phyloP scores from a whole-genome alignment of 2,329 filamentous ascomycete species.

The Coleophoma crateriformis region DNA sequence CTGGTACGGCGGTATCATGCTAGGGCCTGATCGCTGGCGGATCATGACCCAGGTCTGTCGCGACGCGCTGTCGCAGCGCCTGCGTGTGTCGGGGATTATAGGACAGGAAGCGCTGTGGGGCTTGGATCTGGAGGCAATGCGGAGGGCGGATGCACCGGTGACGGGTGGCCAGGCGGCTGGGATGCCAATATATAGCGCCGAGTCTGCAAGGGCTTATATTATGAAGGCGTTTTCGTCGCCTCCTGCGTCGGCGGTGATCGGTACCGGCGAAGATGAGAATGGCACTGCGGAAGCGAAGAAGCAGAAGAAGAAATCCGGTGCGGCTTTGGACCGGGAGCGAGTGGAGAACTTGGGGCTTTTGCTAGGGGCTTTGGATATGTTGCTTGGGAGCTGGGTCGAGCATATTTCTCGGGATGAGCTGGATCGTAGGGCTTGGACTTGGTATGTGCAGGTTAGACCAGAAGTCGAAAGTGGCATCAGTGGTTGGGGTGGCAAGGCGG shows the following conservation, averaged over 20 bases:
- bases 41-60: slow-evolving; percentile 54
- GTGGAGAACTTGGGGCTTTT: slow-evolving; percentile 65
- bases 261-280: no score
- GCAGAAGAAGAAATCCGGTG: slow-evolving; percentile 47
- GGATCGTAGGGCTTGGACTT: slow-evolving; percentile 71
- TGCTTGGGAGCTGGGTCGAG: slow-evolving; percentile 71
- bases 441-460: slow-evolving; percentile 74
- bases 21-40: slow-evolving; percentile 57
- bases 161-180: slow-evolving; percentile 34
- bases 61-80: slow-evolving; percentile 46
- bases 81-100: slow-evolving; percentile 35
- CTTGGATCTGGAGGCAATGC: slow-evolving; percentile 47
- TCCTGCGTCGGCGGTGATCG: slow-evolving; percentile 9
- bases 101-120: slow-evolving; percentile 56
- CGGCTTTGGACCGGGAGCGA: slow-evolving; percentile 52
- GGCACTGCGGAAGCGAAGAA: slow-evolving; percentile 8
- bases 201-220: slow-evolving; percentile 57
- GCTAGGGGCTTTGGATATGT: slow-evolving; percentile 63
- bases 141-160: slow-evolving; percentile 9
- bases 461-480: slow-evolving; percentile 67
- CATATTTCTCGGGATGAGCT: slow-evolving; percentile 60
- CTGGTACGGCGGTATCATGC: slow-evolving; percentile 58
- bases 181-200: slow-evolving; percentile 70
- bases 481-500: slow-evolving; percentile 80
- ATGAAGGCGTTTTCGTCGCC: slow-evolving; percentile 50